phyloP scores from a whole-genome alignment of 768 basidiomycete genomes.

The Guyanaporus albipodus region DNA sequence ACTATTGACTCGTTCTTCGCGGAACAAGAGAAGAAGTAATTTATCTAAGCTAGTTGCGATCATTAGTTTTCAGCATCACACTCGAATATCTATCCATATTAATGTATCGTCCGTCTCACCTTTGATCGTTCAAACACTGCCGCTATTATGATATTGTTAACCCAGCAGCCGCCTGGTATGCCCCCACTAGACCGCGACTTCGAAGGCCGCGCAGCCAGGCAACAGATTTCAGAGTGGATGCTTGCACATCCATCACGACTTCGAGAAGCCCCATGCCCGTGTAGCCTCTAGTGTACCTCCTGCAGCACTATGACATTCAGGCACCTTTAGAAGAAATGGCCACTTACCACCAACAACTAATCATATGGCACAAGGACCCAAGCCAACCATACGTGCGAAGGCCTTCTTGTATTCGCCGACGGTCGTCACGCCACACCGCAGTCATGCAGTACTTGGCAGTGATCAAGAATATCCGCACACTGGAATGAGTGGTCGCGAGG shows the following conservation, averaged over 20 bases:
- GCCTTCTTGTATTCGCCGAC: slow-evolving; percentile 48
- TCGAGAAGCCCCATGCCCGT: slow-evolving; percentile 52
- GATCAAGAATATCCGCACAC: slow-evolving; percentile 85
- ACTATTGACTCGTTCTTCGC: slow-evolving; percentile 53
- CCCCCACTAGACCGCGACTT: slow-evolving; percentile 57
- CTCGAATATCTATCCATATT: not conserved
- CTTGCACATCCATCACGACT: slow-evolving; percentile 58
- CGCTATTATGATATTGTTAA: slow-evolving; percentile 36
- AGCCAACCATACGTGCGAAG: slow-evolving; percentile 40
- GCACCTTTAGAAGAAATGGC: not conserved
- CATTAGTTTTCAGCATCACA: not conserved
- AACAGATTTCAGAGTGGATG: slow-evolving; percentile 45
- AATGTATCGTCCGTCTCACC: not conserved
- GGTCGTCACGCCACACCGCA: slow-evolving; percentile 76
- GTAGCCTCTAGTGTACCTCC: slow-evolving; percentile 58
- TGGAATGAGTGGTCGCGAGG: slow-evolving; percentile 83
- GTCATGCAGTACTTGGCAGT: slow-evolving; percentile 83
- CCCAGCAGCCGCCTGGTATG: slow-evolving; percentile 69
- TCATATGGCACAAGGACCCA: slow-evolving; percentile 47
- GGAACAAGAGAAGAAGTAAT: slow-evolving; percentile 21
- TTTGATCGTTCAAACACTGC: not conserved
- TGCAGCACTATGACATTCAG: slow-evolving; percentile 26
- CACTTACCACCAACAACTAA: slow-evolving; percentile 75
- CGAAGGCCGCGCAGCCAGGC: slow-evolving; percentile 69
- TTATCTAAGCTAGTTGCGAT: not conserved